Conservation (phyloP, 129 eudicot species). For the Tagetes patula region DNA sequence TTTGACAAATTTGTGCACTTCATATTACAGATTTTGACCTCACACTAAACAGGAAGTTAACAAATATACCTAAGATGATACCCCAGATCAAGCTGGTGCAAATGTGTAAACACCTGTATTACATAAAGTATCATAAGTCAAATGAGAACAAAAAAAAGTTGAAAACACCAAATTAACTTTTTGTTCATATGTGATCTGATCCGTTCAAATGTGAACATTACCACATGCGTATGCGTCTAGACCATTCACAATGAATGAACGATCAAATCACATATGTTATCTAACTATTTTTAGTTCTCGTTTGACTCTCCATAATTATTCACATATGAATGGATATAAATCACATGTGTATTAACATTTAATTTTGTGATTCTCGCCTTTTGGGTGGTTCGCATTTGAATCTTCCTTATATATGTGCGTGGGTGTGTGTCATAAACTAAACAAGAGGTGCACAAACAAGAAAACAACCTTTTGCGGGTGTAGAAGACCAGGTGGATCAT, state of each 20-base stretch:
- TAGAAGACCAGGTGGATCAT: neutral
- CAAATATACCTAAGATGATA: constrained; percentile 83
- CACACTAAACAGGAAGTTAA: neutral
- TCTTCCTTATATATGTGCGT: neutral
- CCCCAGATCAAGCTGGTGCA: constrained; percentile 88
- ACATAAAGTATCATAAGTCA: constrained; percentile 20
- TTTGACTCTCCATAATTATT: neutral
- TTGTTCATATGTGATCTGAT: neutral
- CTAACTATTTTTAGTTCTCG: neutral
- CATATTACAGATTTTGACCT: neutral
- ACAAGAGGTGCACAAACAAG: neutral
- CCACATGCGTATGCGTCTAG: neutral
- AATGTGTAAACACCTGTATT: constrained; percentile 85
- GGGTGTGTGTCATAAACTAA: too few species aligned
- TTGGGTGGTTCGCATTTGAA: neutral
- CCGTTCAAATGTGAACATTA: neutral
- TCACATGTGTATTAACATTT: neutral
- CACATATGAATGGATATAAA: neutral
- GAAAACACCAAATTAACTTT: too few species aligned
- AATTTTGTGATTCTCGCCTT: neutral
- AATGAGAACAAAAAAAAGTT: neutral
- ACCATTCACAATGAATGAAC: too few species aligned
- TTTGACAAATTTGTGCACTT: constrained; percentile 1
- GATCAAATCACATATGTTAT: neutral
- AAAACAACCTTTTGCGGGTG: neutral